Conservation (phyloP, 352 stramenopile genomes). For the Pythium sp. region DNA sequence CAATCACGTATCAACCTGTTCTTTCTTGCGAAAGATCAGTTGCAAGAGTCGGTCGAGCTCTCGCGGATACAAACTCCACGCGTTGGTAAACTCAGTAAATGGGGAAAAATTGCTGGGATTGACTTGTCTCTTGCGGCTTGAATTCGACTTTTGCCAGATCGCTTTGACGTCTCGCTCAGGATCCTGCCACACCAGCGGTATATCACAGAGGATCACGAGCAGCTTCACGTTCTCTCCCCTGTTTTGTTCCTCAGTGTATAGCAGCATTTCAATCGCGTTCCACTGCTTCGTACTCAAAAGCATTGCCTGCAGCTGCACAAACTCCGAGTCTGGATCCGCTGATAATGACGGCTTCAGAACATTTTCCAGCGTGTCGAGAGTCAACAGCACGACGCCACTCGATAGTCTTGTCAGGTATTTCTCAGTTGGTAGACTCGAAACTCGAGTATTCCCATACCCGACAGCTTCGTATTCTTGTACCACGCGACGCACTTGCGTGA, state of each 20-base stretch:
- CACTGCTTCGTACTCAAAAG: slow-evolving; percentile 33
- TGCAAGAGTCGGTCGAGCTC: slow-evolving; percentile 34
- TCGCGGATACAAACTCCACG: slow-evolving; percentile 39
- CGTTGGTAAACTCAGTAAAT: not conserved
- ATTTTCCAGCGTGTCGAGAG: slow-evolving; percentile 43
- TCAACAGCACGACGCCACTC: slow-evolving; percentile 25
- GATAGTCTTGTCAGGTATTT: slow-evolving; percentile 29
- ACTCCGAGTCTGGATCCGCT: slow-evolving; percentile 4
- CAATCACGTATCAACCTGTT: slow-evolving; percentile 19
- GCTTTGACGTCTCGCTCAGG: slow-evolving; percentile 15
- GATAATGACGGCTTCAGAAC: slow-evolving; percentile 9
- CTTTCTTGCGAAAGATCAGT: slow-evolving; percentile 36
- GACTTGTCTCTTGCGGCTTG: not conserved
- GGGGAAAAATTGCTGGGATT: not conserved
- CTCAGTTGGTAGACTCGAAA: slow-evolving; percentile 15
- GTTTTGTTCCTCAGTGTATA: not conserved
- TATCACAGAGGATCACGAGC: slow-evolving; percentile 54
- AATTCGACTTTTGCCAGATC: slow-evolving; percentile 18
- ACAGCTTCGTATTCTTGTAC: slow-evolving; percentile 47
- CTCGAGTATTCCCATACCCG: slow-evolving; percentile 14
- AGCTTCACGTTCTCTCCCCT: slow-evolving; percentile 6
- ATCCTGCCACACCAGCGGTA: slow-evolving; percentile 39
- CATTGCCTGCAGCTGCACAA: slow-evolving; percentile 28
- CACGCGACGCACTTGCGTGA: slow-evolving; percentile 26
- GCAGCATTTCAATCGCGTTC: slow-evolving; percentile 30